Conservation (phyloP, 169 alveolate species). For the Plasmodium knowlesi region DNA sequence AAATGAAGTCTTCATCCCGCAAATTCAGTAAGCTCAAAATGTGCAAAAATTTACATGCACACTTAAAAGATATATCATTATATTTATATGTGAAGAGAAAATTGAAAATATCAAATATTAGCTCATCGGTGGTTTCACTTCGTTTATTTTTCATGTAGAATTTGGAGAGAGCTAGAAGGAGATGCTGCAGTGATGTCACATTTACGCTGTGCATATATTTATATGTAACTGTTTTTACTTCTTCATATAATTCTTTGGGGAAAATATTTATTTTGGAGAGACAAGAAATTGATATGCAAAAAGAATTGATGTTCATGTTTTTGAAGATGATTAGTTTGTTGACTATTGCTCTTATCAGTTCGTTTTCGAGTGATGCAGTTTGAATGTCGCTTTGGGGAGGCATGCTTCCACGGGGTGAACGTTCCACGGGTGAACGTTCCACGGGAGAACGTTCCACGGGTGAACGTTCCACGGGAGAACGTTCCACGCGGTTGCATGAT, state of each 20-base stretch:
- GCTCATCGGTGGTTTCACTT: neutral
- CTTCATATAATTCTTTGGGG: conserved; percentile 53
- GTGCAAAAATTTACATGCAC: conserved; percentile 62
- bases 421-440: too few relatives aligned
- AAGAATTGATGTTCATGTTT: conserved; percentile 65
- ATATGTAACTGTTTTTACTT: conserved; percentile 32
- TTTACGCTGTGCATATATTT: conserved; percentile 54
- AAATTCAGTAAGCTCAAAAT: conserved; percentile 41
- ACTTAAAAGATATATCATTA: conserved; percentile 43
- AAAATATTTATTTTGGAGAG: conserved; percentile 45
- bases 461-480: too few relatives aligned
- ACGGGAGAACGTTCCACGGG: too few relatives aligned
- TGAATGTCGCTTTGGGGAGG: neutral
- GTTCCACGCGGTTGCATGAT: too few relatives aligned
- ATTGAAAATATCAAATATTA: conserved; percentile 48
- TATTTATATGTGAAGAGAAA: conserved; percentile 45
- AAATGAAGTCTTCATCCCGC: conserved; percentile 37
- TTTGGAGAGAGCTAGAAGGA: conserved; percentile 48
- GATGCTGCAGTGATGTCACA: conserved; percentile 57
- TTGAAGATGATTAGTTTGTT: conserved; percentile 33
- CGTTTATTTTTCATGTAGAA: conserved; percentile 28
- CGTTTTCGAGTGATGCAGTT: conserved; percentile 21
- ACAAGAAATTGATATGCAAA: conserved; percentile 66
- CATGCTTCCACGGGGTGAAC: neutral
- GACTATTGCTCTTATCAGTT: conserved; percentile 39